Percentiles rank a stretch among this genome's conserved stretches.
Conservation (phyloP, 2,329 filamentous ascomycete species). For the Clarireedia homoeocarpa region DNA sequence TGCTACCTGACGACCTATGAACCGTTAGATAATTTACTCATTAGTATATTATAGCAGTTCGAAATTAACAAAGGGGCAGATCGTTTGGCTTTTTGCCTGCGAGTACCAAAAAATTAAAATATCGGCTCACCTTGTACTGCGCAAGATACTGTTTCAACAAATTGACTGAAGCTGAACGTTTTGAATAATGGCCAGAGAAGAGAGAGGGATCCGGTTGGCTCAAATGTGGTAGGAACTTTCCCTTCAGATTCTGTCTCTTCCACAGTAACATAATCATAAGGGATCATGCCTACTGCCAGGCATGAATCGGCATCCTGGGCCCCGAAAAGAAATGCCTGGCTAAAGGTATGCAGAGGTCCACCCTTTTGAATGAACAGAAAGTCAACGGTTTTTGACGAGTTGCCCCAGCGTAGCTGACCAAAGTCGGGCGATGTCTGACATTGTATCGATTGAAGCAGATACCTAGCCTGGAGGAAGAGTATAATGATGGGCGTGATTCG, state of each 20-base stretch:
- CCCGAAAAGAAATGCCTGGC: conserved; percentile 64
- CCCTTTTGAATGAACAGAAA: conserved; percentile 65
- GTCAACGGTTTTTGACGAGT: conserved; percentile 54
- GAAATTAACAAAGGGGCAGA: neutral
- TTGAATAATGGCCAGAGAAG: conserved; percentile 68
- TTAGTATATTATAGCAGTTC: neutral
- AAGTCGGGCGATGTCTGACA: conserved; percentile 82
- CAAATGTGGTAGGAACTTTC: conserved; percentile 9
- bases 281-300: conserved; percentile 64
- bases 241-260: conserved; percentile 5
- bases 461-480: conserved; percentile 59
- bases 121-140: conserved; percentile 62
- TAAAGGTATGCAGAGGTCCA: conserved; percentile 62
- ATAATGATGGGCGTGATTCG: conserved; percentile 65
- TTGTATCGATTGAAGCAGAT: conserved; percentile 74
- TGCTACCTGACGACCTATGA: conserved; percentile 50
- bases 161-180: conserved; percentile 66
- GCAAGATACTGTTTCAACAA: conserved; percentile 81
- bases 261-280: conserved; percentile 36
- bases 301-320: conserved; percentile 71
- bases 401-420: conserved; percentile 60
- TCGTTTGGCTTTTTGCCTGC: neutral
- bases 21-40: conserved; percentile 4
- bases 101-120: neutral
- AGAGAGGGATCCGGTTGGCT: conserved; percentile 62